Evolutionary conservation across 164 flowering plant genomes (phyloP).

Genomic region (Magnolia changhungtana): DNA sequence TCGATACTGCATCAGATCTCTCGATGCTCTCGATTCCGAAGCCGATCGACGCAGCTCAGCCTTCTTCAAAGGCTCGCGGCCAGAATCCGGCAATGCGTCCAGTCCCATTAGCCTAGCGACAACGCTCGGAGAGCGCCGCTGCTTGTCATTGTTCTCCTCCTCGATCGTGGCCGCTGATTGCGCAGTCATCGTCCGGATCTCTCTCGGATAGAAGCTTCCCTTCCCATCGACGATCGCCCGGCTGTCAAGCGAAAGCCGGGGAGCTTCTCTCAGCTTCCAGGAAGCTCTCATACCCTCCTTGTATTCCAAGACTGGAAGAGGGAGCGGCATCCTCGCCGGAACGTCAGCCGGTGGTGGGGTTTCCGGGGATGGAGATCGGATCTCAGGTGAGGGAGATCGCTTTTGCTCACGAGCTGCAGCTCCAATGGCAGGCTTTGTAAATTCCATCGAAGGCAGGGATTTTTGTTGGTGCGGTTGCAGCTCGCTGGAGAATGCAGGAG

Average conservation of each 20-base stretch:
- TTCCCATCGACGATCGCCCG: slow-evolving; percentile 69
- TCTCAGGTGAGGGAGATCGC: slow-evolving; percentile 14
- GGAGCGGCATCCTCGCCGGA: slow-evolving; percentile 24
- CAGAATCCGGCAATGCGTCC: slow-evolving; percentile 42
- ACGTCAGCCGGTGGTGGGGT: slow-evolving; percentile 8
- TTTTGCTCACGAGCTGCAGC: not conserved
- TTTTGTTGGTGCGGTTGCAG: slow-evolving; percentile 11
- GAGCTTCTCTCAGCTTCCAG: slow-evolving; percentile 82
- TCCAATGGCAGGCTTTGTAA: not conserved
- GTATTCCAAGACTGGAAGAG: slow-evolving; percentile 49
- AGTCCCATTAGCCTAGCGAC: slow-evolving; percentile 85
- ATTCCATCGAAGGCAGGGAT: slow-evolving; percentile 16
- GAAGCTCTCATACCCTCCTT: slow-evolving; percentile 61
- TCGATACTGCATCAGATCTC: slow-evolving; percentile 42
- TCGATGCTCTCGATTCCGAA: slow-evolving; percentile 77
- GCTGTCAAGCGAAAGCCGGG: slow-evolving; percentile 91
- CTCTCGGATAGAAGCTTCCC: slow-evolving; percentile 61
- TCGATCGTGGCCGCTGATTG: slow-evolving; percentile 4
- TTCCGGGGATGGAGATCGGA: slow-evolving; percentile 25
- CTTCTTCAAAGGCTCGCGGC: slow-evolving; percentile 32
- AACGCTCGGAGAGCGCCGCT: slow-evolving; percentile 69
- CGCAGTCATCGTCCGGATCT: slow-evolving; percentile 48
- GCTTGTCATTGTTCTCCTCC: slow-evolving; percentile 38
- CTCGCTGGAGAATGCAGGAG: slow-evolving; percentile 31
- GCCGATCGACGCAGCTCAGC: slow-evolving; percentile 83